Conservation (phyloP, 2,329 filamentous ascomycete genomes). For the Lasiodiplodia theobromae region DNA sequence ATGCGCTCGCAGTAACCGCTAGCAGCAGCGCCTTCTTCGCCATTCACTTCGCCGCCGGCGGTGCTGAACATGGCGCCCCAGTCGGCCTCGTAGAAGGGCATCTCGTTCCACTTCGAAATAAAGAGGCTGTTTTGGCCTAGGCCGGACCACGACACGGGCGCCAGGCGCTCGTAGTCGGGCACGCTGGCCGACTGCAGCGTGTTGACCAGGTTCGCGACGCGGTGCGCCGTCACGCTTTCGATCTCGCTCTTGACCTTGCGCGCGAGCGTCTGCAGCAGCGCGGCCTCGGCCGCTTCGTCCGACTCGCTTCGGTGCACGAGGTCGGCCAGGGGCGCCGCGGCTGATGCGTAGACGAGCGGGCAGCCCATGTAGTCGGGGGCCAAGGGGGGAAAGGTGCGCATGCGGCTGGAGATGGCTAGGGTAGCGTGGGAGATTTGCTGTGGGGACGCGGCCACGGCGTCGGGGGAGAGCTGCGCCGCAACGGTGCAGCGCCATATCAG, state of each 20-base stretch:
- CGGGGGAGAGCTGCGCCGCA: constrained; percentile 49
- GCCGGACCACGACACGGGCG: not conserved
- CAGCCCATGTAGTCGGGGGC: constrained; percentile 24
- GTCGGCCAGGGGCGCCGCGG: not conserved
- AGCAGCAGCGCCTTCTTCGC: not conserved
- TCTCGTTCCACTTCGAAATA: not conserved
- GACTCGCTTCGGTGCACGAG: not conserved
- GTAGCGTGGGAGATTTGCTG: constrained; percentile 56
- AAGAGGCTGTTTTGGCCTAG: not conserved
- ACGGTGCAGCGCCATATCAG: constrained; percentile 62
- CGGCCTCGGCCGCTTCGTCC: not conserved
- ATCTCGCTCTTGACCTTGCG: not conserved
- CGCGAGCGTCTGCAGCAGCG: not conserved
- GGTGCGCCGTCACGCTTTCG: constrained; percentile 7
- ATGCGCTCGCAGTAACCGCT: not conserved
- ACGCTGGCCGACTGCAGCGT: constrained; percentile 4
- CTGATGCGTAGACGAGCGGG: constrained; percentile 10
- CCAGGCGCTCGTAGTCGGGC: constrained; percentile 12
- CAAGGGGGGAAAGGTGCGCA: constrained; percentile 6
- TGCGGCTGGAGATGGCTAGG: constrained; percentile 43
- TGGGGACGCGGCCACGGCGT: constrained; percentile 40
- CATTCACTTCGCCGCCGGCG: not conserved
- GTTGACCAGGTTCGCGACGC: constrained; percentile 7
- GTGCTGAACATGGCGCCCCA: not conserved
- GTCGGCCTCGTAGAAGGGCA: not conserved